Conservation (phyloP, 2,329 filamentous ascomycete genomes). For the Hymenoscyphus occultus region DNA sequence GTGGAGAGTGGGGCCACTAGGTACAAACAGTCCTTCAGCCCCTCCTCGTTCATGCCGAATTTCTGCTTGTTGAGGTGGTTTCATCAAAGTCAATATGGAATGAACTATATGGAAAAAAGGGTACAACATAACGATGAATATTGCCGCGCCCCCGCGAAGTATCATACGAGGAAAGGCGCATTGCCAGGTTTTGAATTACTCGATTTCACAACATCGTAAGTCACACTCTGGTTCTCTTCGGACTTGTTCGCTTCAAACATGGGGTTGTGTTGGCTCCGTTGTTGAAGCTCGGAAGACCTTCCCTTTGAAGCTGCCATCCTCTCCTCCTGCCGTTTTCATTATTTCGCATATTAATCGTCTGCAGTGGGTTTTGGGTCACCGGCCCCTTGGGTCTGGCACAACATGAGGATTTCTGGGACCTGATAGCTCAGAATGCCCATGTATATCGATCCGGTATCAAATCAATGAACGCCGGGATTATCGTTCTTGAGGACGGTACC, state of each 20-base stretch:
- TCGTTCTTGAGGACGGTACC: neutral
- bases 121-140: neutral
- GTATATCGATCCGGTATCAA: neutral
- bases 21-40: neutral
- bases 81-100: neutral
- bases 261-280: too few species aligned
- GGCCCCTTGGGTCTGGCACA: neutral
- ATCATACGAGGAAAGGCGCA: neutral
- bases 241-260: too few species aligned
- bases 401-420: slow-evolving; percentile 5
- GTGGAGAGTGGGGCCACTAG: neutral
- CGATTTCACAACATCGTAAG: neutral
- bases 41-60: slow-evolving; percentile 2
- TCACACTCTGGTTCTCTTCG: neutral
- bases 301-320: neutral
- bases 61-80: neutral
- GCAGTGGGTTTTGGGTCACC: slow-evolving; percentile 42
- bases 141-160: neutral
- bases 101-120: neutral
- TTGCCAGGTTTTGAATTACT: neutral
- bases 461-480: neutral
- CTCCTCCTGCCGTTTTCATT: slow-evolving; percentile 9
- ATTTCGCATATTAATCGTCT: neutral
- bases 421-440: neutral
- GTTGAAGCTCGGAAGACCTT: too few species aligned